These are phyloP conservation scores for Fusarium albosuccineum DNA, from an alignment of 2,329 filamentous ascomycete species.

Conservation along the genomic window DNA sequence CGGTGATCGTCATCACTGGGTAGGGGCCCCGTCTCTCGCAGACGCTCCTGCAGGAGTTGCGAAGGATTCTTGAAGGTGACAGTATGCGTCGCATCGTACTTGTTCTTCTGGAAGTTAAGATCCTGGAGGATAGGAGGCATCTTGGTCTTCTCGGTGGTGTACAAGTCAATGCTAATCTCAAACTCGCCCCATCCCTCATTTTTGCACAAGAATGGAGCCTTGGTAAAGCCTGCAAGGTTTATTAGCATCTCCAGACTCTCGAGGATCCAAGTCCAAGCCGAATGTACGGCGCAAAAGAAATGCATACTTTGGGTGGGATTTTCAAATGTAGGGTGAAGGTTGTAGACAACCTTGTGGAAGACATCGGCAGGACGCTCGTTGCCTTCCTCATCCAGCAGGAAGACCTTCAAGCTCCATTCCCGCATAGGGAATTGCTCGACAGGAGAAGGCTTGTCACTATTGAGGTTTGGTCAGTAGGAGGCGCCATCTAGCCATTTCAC, in stretches of 20 bases:
- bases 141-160: slow-evolving; percentile 88
- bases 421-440: slow-evolving; percentile 93
- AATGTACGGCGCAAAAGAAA: neutral
- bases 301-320: slow-evolving; percentile 85
- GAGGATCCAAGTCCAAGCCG: neutral
- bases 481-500: neutral
- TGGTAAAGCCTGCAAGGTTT: slow-evolving; percentile 74
- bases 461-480: slow-evolving; percentile 15
- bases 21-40: slow-evolving; percentile 89
- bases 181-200: slow-evolving; percentile 99
- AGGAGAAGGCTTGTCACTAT: slow-evolving; percentile 78
- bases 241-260: slow-evolving; percentile 27
- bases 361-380: slow-evolving; percentile 85
- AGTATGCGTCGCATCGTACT: slow-evolving; percentile 85
- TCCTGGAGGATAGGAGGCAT: slow-evolving; percentile 82
- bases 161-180: slow-evolving; percentile 89
- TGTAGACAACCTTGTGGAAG: slow-evolving; percentile 94
- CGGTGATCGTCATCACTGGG: slow-evolving; percentile 77
- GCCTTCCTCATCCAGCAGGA: slow-evolving; percentile 85
- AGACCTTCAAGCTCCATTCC: slow-evolving; percentile 89
- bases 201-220: slow-evolving; percentile 87
- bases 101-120: slow-evolving; percentile 86
- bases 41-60: slow-evolving; percentile 80
- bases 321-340: slow-evolving; percentile 93
- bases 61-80: slow-evolving; percentile 95